These are phyloP conservation scores for Xylaria scruposa DNA, from an alignment of 495 filamentous ascomycete species.

Conservation along the genomic window DNA sequence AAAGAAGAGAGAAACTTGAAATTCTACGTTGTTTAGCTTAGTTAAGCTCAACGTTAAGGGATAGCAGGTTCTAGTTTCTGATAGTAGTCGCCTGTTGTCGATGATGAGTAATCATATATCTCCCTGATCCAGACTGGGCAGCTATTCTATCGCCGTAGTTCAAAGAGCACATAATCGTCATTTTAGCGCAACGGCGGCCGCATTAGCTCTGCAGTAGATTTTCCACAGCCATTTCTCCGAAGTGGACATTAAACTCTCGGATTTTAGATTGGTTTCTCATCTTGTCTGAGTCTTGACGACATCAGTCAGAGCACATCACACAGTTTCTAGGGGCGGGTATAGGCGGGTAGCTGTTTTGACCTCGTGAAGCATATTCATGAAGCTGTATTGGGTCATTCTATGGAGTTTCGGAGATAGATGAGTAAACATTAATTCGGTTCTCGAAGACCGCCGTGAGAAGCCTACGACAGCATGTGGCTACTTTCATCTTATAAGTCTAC, in stretches of 20 bases:
- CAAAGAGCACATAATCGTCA: background rate
- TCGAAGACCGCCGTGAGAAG: background rate
- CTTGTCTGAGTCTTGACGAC: background rate
- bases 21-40: no score
- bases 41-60: no score
- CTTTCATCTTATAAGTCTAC: background rate
- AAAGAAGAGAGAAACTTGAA: no score
- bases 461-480: background rate
- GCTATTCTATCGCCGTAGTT: background rate
- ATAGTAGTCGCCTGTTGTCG: background rate
- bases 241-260: background rate
- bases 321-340: background rate
- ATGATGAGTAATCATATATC: background rate
- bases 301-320: background rate
- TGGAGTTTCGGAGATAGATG: constrained; percentile 16
- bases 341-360: background rate
- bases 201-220: background rate
- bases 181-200: background rate
- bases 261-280: background rate
- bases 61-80: background rate
- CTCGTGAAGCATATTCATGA: background rate
- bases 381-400: background rate
- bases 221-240: background rate
- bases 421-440: constrained; percentile 3
- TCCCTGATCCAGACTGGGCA: background rate